Conservation (phyloP, 352 stramenopile genomes). For the Pythium chondricola region DNA sequence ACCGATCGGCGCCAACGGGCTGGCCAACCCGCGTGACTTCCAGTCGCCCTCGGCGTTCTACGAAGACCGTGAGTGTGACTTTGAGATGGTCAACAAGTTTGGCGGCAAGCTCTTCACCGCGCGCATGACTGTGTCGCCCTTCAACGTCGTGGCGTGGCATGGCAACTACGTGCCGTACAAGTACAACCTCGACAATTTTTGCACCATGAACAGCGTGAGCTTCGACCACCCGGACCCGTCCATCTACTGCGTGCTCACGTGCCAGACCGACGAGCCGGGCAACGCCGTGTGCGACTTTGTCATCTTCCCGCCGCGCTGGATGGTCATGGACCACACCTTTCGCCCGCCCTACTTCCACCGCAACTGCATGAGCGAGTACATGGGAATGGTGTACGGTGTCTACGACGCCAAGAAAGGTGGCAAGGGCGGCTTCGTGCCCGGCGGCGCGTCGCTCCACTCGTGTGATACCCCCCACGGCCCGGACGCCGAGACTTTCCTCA, state of each 20-base stretch:
- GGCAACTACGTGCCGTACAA: slow-evolving; percentile 98
- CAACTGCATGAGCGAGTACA: slow-evolving; percentile 98
- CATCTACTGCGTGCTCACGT: slow-evolving; percentile 98
- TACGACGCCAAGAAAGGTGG: slow-evolving; percentile 94
- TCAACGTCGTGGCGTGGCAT: slow-evolving; percentile 98
- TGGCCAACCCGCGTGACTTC: slow-evolving; percentile 96
- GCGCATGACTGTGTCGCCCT: slow-evolving; percentile 85
- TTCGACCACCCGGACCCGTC: slow-evolving; percentile 96
- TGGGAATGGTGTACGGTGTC: slow-evolving; percentile 94
- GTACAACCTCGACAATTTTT: slow-evolving; percentile 95
- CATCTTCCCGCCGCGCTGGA: slow-evolving; percentile 95
- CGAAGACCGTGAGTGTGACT: slow-evolving; percentile 82
- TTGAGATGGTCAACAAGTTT: slow-evolving; percentile 84
- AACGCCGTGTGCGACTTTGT: slow-evolving; percentile 96
- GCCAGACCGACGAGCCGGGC: slow-evolving; percentile 87
- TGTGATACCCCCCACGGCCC: slow-evolving; percentile 90
- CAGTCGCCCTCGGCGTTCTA: slow-evolving; percentile 87
- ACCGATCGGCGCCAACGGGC: slow-evolving; percentile 94
- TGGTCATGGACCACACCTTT: slow-evolving; percentile 93
- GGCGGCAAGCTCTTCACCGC: slow-evolving; percentile 86
- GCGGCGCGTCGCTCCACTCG: slow-evolving; percentile 90
- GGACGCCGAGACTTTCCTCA: slow-evolving; percentile 89
- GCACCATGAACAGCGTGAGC: slow-evolving; percentile 93
- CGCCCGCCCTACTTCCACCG: slow-evolving; percentile 93
- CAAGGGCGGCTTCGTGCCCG: slow-evolving; percentile 86